Base-by-base conservation (phyloP, 1,139 yeast genomes). In the Lodderomyces elongisporus region DNA sequence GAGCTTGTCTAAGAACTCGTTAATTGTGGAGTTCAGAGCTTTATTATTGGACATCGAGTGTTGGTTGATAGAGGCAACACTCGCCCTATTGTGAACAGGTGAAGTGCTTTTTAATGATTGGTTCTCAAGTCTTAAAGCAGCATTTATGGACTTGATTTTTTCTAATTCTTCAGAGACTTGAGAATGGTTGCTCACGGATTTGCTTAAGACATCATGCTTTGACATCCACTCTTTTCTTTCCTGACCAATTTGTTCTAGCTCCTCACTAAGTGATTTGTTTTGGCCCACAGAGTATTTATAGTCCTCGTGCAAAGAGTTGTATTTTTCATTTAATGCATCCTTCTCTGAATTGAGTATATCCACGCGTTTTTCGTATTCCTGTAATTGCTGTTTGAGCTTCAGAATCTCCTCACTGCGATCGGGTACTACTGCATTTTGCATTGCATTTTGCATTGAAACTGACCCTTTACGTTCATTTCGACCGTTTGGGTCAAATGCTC, bases 71-170 rank as follows among this genome's bases (percentile, higher is more conserved):
- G 26, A 24, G 6, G 10, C 26, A 10, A n/a, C 26, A 10, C 7
- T n/a, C 12, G 26, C 12, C 9, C 14, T 10, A 24, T 24, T 27
- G 21, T 31, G 27, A 7, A 31, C 37, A 4, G 41, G 38, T 4
- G 41, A 30, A 3, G 42, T 13, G 27, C 36, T 41, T 44, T 65
- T 66, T 37, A 66, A 52, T 2, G 68, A 53, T 42, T 63, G 68
- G 38, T 60, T 63, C 40, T 66, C 72, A 34, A 64, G 54, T 35
- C 68, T 52, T 36, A 66, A 59, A 18, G 62, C 56, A 10, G 70
- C 66, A 35, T 54, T 56, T 4, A 53, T 41, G 1, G 65, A 39
- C 36, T 60, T 64, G 25, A 60, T 40, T 28, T 43, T 39, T 24
- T 58, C 59, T 22, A 52, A 43, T 18, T 61, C 66, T 30, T 49